Evolutionary conservation across 73 alveolate genomes (phyloP), one percentile per base, ranked within the genome.

Genomic region (Urostyla sp.): DNA sequence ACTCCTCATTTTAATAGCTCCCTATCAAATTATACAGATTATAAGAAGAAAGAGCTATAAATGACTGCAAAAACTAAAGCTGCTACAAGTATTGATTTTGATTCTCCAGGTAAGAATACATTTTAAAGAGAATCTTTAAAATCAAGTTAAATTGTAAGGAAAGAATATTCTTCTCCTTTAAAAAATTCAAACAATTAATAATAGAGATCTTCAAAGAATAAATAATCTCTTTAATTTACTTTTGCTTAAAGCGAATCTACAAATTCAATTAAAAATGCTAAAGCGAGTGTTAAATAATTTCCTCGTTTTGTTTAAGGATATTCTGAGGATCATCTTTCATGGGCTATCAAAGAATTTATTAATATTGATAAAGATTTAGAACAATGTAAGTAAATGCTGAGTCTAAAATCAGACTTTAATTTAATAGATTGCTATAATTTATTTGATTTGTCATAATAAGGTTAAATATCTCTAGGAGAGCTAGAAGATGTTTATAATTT

Each of bases 311-410:
- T 16, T 27, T 23, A 31, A 34, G 72, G 72, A 46, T 69, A 69
- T 46, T 55, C 31, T 37, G 69, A 69, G 21, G 67, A 69, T 28
- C 72, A 69, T 43, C 20, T 69, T 1, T 49, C 54, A 7, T 46
- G 69, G 18, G 34, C 55, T 6, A 24, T 69, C 23, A 69, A 69
- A 28, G 83, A 69, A 31, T 69, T 69, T 4, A 69, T 69, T 23
- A 20, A 51, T 2, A 69, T 69, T 20, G 83, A 69, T 46, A 69
- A 49, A 69, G 83, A 69, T 69, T 28, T 48, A 44, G 72, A 69
- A 69, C 51, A 46, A 2, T 2, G 13, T 6, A 69, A 69, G 69
- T 27, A 53, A 10, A 36, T 48, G 11, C 55, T 69, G 32, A 59
- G 66, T 49, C 44, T 69, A 16, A 69, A 69, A 31, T 4, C 72